Conservation (phyloP, 1,284 basidiomycete species). For the Microbotryum lychnidis-dioicae region DNA sequence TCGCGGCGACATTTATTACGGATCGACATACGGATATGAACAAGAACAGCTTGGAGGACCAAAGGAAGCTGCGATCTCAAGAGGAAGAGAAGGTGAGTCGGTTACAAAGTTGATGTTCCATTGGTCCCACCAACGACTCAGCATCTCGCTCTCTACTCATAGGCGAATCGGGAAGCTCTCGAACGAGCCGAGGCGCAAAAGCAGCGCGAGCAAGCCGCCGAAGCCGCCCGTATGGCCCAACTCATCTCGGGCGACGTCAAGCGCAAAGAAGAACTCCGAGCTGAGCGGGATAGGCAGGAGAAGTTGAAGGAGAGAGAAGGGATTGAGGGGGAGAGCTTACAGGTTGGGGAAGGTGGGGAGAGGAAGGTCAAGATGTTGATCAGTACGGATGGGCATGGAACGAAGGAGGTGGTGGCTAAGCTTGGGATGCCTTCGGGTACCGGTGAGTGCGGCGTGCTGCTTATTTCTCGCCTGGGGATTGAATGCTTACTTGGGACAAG, state of each 20-base stretch:
- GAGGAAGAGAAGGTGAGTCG: constrained; percentile 25
- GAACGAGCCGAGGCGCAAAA: constrained; percentile 7
- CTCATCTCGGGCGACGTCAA: constrained; percentile 30
- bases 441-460: constrained; percentile 1
- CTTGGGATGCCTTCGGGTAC: constrained; percentile 7
- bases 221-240: constrained; percentile 22
- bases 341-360: background rate
- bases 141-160: background rate
- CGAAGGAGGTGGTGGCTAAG: constrained; percentile 9
- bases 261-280: constrained; percentile 22
- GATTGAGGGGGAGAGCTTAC: constrained; percentile 1
- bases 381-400: background rate
- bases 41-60: constrained; percentile 27
- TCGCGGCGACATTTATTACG: constrained; percentile 31
- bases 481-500: no score
- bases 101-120: background rate
- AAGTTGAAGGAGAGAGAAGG: constrained; percentile 8
- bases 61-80: constrained; percentile 22
- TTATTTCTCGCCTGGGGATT: no score
- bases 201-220: constrained; percentile 20
- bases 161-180: constrained; percentile 15
- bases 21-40: constrained; percentile 28
- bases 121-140: background rate
- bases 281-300: constrained; percentile 17
- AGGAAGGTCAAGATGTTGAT: constrained; percentile 7